Evolutionary conservation across 345 rosid species (phyloP), one percentile per base, ranked within the genome.

Genomic region (Raphanus raphanistrum): DNA sequence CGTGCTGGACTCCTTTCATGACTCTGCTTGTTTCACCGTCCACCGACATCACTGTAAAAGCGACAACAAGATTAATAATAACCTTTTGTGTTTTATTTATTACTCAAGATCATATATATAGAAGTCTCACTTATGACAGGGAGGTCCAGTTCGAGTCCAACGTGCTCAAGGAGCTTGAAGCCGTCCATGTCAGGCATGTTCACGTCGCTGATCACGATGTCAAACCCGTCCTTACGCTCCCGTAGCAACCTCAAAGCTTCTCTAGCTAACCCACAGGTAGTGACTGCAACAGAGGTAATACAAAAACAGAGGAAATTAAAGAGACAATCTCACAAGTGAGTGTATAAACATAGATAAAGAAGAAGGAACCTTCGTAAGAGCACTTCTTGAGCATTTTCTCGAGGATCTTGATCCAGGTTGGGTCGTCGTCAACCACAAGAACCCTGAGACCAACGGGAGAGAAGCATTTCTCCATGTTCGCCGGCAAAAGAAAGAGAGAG

Each of bases 141-240:
- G 70, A 95, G 95, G 81, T 95, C 99, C 88, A 95, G 86, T 81
- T 95, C 99, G 15, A 95, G 91, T 54, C 99, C 99, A 68, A 92
- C 98, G 17, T 83, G 94, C 78, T 95, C 99, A 4, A 95, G 92
- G 65, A 95, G 99, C 68, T 89, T 95, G 74, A 95, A 95, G 4
- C 99, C 99, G 54, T 95, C 98, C 98, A 94, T 94, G 85, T 94
- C 99, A n/a, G 98, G 98, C 98, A 94, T 94, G 88, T 92, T 90
- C 17, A 94, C 97, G 70, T 92, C 98, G 63, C 98, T 94, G 71
- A 95, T 90, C 32, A 94, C 98, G 36, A 92, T 95, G 80, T 90
- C 98, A 71, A 82, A 94, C 12, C 92, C 92, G 43, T 90, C 97
- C 77, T 94, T 92, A 83, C 88, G 88, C 68, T 92, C 96, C 0